Evolutionary conservation across 2,329 filamentous ascomycete genomes (phyloP), one percentile per base, ranked within the genome.

Genomic region (Alternaria conjuncta): DNA sequence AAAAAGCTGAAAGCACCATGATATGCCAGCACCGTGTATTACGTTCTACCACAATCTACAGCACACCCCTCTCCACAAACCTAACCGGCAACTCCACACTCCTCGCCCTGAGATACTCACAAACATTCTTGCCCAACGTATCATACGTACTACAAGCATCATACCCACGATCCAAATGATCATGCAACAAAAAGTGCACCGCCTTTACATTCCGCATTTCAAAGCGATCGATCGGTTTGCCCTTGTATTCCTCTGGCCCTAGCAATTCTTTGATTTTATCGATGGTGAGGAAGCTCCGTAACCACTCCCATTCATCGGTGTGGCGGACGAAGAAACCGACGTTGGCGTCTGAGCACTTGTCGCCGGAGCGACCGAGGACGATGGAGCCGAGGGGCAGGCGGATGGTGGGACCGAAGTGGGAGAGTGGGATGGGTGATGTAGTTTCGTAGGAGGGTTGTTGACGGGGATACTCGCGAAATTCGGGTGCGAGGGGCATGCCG

Each of bases 81-180:
- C 71, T 67, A 25, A 78, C 78, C 5, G 83, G 83, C 4, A 85
- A 71, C 60, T 85, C 82, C 0, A 85, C 81, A n/a, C 75, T 77
- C 65, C 81, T 82, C 21, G 80, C 80, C 50, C 83, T 71, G 55
- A 85, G 51, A 66, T 83, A 85, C 76, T 85, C 83, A 13, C 75
- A 79, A 43, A 79, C 75, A 21, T 83, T 83, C 77, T 85, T 85
- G 0, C 83, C 84, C 13, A 85, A 69, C 1, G 80, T 82, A 68
- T 85, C 84, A 49, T 84, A 83, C 1, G 78, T 78, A 51, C 75
- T 78, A 36, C 80, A 82, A 5, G 81, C 79, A 56, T 82, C 79
- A 69, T 81, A 83, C 0, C 82, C 82, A 0, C 82, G 74, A 55
- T 84, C 82, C 8, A 85, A 71, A 65, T 84, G 83, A 65, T 85